Base-by-base conservation (phyloP, 331 rosid genomes). In the Phaseolus coccineus region DNA sequence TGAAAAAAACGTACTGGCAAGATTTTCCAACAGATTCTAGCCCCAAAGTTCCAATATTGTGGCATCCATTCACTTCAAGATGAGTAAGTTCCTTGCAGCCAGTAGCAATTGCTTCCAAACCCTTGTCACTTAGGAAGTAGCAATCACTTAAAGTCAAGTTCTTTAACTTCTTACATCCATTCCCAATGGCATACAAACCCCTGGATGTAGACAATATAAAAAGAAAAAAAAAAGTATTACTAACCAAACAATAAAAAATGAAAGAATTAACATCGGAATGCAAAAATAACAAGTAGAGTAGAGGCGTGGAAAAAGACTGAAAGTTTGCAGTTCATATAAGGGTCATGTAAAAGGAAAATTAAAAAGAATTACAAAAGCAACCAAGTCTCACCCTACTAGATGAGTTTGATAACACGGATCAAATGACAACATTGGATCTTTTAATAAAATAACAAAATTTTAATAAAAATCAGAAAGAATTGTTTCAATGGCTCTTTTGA, bases 1-100 rank as follows among this genome's bases (percentile, higher is more conserved):
- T 65, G 59, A 71, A 71, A 74, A 6, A 74, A 85, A 84, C 93
- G 57, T 93, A 96, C 97, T 19, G 80, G 97, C 94, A 93, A 82
- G 88, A 91, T 85, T 85, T 93, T 86, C 97, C 99, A 78, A 96
- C 87, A 59, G 88, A 91, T 84, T 93, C 93, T 39, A 90, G 84
- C 52, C 98, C 98, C 84, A 84, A 27, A 79, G 90, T 88, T 87
- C 98, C 96, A 59, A 96, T 90, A 71, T 93, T 90, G 87, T 93
- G 99, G 87, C 99, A 96, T 44, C 99, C 99, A 62, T 96, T 91
- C 77, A 96, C 92, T 87, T 93, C 97, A 57, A 96, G 97, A 85
- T 96, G 93, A 52, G 90, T 90, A 28, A 96, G 98, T 77, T 87
- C 93, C 89, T 93, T 83, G 82, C 99, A 96, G 74, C 99, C 98